A percentile compares a stretch with the other conserved stretches of the same genome.
Conservation (phyloP, 306 rosid genomes). For the Quercus mongolica region DNA sequence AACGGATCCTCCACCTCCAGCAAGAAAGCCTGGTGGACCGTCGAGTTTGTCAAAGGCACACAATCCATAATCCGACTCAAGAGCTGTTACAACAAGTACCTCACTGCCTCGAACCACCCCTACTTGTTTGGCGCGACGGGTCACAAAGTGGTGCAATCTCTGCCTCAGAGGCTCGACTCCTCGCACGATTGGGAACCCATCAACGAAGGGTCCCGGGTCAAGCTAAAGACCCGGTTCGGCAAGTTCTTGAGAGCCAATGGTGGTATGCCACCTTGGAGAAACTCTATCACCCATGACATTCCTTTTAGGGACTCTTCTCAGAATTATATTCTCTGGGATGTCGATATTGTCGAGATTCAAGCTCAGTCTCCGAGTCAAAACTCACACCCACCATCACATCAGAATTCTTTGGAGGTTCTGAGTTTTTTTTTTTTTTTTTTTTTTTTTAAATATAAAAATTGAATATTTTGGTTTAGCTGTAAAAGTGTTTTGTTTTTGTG, state of each 20-base stretch:
- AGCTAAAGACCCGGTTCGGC: slow-evolving; percentile 73
- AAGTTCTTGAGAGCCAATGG: slow-evolving; percentile 82
- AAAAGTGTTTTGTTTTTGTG: not conserved
- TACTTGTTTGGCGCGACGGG: slow-evolving; percentile 87
- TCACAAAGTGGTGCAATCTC: slow-evolving; percentile 64
- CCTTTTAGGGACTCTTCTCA: slow-evolving; percentile 72
- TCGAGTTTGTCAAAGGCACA: slow-evolving; percentile 53
- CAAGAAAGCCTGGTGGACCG: slow-evolving; percentile 57
- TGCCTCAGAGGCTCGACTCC: slow-evolving; percentile 55
- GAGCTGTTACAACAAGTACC: slow-evolving; percentile 73
- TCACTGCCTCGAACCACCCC: slow-evolving; percentile 68
- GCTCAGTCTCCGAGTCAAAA: slow-evolving; percentile 31
- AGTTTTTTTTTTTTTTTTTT: too few species aligned
- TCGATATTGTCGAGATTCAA: slow-evolving; percentile 67
- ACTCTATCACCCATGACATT: slow-evolving; percentile 80
- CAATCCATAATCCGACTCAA: slow-evolving; percentile 70
- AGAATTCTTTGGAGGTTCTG: slow-evolving; percentile 51
- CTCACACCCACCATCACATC: slow-evolving; percentile 31
- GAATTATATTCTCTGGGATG: slow-evolving; percentile 82
- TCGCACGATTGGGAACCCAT: slow-evolving; percentile 92
- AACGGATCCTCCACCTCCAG: slow-evolving; percentile 48
- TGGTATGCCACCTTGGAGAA: slow-evolving; percentile 87
- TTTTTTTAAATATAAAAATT: not conserved
- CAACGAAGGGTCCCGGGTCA: slow-evolving; percentile 51
- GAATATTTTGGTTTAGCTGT: not conserved